Evolutionary conservation across 2,329 filamentous ascomycete genomes (phyloP), one percentile per base, ranked within the genome.

Genomic region (Aschersonia sp.): DNA sequence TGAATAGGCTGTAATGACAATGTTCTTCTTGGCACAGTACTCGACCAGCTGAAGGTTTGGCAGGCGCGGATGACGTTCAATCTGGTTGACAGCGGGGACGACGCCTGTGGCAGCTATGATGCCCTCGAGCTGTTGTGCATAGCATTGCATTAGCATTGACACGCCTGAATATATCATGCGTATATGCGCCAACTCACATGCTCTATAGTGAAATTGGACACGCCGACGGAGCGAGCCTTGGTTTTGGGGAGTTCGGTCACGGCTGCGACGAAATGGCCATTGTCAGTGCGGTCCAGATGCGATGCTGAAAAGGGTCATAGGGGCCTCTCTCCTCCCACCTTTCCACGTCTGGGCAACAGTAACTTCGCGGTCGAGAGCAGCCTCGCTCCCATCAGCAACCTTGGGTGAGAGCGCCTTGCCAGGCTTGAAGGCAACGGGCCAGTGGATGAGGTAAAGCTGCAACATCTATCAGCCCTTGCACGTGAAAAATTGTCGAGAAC

Each of bases 201-300:
- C 62, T 75, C 73, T 60, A 84, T 76, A 58, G 71, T 75, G 58
- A 85, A 86, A 72, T 87, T 87, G 63, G 81, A 85, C 53, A 87
- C 80, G 59, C 82, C 82, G 55, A 85, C 78, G 65, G 81, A 78
- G 61, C 73, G 74, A 53, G 75, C 77, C 62, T 83, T 83, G 54
- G 67, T 70, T 54, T 72, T 76, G 51, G 74, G 73, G 12, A 82
- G 73, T 64, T 77, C 67, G 51, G 75, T 75, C 59, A 79, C 58
- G 47, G 67, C 67, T 65, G 42, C 30, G 12, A 12, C 2, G 35
- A 38, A 7, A 12, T 38, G 7, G 35, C 12, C 35, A 7, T 2
- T 38, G 35, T 38, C 2, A 38, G 35, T 7, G 7, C 28, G 31
- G n/a, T 20, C 7, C 40, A 5, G 30, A 31, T 10, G 6, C 12